These are phyloP conservation scores for Carex kokanica DNA, from an alignment of 176 grass and related monocot species.

Conservation along the genomic window DNA sequence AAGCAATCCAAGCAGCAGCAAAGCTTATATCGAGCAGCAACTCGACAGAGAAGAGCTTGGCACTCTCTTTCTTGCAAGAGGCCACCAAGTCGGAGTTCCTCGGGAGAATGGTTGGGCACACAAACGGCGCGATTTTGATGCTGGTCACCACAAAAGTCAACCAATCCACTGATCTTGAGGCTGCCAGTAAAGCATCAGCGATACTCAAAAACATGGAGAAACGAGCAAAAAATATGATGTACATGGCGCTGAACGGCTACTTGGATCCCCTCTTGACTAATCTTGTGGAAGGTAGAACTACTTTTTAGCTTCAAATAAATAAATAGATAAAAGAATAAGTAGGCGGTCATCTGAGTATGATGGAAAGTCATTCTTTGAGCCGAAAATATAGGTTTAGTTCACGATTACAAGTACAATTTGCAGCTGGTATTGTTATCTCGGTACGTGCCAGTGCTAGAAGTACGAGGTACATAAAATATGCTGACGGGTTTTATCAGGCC, in stretches of 20 bases:
- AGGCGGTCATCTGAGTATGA: neutral
- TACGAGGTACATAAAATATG: neutral
- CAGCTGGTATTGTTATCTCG: neutral
- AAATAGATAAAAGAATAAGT: neutral
- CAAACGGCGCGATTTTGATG: slow-evolving; percentile 55
- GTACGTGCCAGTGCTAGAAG: neutral
- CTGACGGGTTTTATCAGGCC: neutral
- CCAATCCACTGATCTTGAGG: slow-evolving; percentile 46
- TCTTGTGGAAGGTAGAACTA: slow-evolving; percentile 65
- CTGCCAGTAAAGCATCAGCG: slow-evolving; percentile 49
- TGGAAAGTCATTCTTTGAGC: neutral
- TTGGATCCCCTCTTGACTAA: slow-evolving; percentile 74
- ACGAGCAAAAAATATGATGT: slow-evolving; percentile 68
- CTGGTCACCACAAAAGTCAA: slow-evolving; percentile 76
- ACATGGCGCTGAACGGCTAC: slow-evolving; percentile 86
- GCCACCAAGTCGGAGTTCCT: slow-evolving; percentile 60
- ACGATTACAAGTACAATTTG: neutral
- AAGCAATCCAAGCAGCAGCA: slow-evolving; percentile 50
- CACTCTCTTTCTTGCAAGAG: slow-evolving; percentile 73
- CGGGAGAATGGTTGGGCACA: slow-evolving; percentile 53
- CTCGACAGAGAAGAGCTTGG: slow-evolving; percentile 43
- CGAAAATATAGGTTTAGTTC: neutral
- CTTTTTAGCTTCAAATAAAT: neutral
- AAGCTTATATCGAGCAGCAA: slow-evolving; percentile 57
- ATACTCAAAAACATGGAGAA: slow-evolving; percentile 80